Conservation (phyloP, 176 grass and related monocot genomes). For the Ananas comosus region DNA sequence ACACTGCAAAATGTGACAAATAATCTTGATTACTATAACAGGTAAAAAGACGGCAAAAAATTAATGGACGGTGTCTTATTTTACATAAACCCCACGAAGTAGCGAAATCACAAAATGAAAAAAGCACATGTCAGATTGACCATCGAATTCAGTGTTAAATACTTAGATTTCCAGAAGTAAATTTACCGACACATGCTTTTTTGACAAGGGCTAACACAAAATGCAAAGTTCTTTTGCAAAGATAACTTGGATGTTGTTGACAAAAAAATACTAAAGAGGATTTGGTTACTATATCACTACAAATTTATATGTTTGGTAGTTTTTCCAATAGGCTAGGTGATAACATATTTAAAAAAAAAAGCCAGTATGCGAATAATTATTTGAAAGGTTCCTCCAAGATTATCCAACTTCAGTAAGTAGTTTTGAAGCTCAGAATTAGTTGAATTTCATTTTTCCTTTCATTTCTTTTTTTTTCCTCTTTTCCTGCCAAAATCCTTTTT, state of each 20-base stretch:
- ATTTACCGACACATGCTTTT: slow-evolving; percentile 2
- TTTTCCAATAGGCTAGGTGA: no score
- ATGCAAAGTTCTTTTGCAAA: not conserved
- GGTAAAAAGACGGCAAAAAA: not conserved
- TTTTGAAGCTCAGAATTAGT: no score
- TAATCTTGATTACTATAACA: not conserved
- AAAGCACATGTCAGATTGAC: not conserved
- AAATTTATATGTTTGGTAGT: no score
- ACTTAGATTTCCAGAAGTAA: not conserved
- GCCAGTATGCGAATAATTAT: no score
- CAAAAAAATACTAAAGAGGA: not conserved
- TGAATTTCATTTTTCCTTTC: no score
- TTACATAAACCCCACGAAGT: not conserved
- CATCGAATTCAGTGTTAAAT: not conserved
- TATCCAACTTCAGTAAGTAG: no score
- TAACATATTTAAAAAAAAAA: no score
- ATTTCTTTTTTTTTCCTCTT: no score
- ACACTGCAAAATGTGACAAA: slow-evolving; percentile 4
- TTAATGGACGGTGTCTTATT: not conserved
- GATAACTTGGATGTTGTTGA: not conserved
- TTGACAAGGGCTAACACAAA: not conserved
- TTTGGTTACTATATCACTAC: no score
- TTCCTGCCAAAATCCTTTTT: no score
- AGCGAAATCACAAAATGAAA: not conserved
- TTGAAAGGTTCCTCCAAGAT: no score